Conservation (phyloP, 805 yeast genomes). For the Scheffersomyces ergatensis region DNA sequence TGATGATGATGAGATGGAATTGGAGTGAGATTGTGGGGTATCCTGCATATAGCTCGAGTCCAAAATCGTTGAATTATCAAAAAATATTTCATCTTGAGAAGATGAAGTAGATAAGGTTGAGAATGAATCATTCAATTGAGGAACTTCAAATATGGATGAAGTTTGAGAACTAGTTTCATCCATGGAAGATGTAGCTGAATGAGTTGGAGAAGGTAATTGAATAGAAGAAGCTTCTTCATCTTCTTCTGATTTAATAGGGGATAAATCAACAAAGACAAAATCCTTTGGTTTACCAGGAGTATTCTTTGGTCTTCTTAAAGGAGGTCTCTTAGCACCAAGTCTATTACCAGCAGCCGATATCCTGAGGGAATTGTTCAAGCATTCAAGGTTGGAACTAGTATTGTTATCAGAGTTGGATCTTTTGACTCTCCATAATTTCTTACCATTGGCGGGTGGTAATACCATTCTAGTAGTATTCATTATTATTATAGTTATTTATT, state of each 20-base stretch:
- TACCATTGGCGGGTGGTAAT: conserved; percentile 44
- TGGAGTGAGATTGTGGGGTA: background rate
- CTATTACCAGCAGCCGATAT: conserved; percentile 38
- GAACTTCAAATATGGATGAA: conserved; percentile 10
- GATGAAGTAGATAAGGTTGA: conserved; percentile 13
- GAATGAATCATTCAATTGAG: conserved; percentile 15
- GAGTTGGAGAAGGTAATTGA: conserved; percentile 15
- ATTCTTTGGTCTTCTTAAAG: conserved; percentile 42
- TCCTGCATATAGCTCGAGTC: conserved; percentile 9
- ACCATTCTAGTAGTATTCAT: conserved; percentile 1
- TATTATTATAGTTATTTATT: no score
- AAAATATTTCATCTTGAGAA: conserved; percentile 16
- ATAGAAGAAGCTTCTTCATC: conserved; percentile 9
- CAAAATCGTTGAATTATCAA: conserved; percentile 7
- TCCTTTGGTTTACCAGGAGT: conserved; percentile 45
- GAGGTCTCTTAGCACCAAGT: conserved; percentile 35
- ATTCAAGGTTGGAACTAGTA: conserved; percentile 27
- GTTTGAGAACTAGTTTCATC: conserved; percentile 5
- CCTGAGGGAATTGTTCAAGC: conserved; percentile 41
- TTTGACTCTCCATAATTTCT: conserved; percentile 44
- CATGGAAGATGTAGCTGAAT: conserved; percentile 1
- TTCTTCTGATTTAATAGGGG: conserved; percentile 34
- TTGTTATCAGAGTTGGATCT: conserved; percentile 13
- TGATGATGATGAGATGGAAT: no score
- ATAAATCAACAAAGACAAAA: conserved; percentile 44